Conservation (phyloP, 257 asterid genomes). For the Ilex aquifolium region DNA sequence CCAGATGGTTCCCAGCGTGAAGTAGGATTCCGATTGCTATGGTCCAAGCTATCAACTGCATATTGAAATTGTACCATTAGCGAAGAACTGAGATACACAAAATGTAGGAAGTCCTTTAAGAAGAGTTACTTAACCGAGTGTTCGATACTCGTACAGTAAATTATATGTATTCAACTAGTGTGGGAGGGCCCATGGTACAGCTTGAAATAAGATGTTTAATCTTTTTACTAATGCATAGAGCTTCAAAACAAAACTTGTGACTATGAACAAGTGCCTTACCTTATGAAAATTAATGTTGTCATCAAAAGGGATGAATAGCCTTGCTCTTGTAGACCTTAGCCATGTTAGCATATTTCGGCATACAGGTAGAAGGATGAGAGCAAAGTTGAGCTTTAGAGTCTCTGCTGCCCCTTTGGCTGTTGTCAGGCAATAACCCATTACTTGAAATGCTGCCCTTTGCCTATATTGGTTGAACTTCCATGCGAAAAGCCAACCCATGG, state of each 20-base stretch:
- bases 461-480: constrained; percentile 76
- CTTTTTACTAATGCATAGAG: too few species aligned
- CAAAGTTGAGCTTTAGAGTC: constrained; percentile 91
- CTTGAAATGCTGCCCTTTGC: constrained; percentile 52
- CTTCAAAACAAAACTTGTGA: too few species aligned
- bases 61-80: not conserved
- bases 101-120: too few species aligned
- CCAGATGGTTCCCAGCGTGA: constrained; percentile 67
- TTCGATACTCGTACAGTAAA: too few species aligned
- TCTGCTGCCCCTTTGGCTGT: constrained; percentile 97
- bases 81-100: too few species aligned
- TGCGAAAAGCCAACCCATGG: constrained; percentile 66
- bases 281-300: constrained; percentile 85
- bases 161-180: too few species aligned
- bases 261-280: constrained; percentile 17
- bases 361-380: constrained; percentile 78
- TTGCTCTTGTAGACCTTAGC: constrained; percentile 67
- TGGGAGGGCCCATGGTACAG: too few species aligned
- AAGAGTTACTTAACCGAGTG: too few species aligned
- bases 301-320: constrained; percentile 62
- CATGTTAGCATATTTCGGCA: constrained; percentile 71
- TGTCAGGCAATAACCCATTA: constrained; percentile 74
- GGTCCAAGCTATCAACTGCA: constrained; percentile 58
- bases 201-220: too few species aligned
- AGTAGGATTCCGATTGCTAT: constrained; percentile 53